Evolutionary conservation across 345 rosid species (phyloP).

Genomic region (Heritiera fomes): DNA sequence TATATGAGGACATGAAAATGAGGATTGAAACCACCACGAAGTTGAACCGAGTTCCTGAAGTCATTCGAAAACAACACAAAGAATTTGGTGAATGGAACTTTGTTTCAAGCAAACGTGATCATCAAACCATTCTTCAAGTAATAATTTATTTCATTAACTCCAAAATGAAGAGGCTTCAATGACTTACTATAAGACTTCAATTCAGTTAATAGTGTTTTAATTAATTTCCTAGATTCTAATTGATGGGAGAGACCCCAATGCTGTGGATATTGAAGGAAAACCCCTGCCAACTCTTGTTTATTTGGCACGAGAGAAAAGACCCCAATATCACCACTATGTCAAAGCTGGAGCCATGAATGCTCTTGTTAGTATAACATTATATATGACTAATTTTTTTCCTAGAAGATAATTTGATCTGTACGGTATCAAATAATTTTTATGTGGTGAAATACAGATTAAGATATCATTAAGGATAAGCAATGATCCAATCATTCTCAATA

Average conservation of each 20-base stretch:
- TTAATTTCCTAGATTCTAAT: neutral
- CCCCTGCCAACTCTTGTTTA: neutral
- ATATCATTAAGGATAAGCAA: neutral
- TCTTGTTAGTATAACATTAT: neutral
- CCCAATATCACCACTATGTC: neutral
- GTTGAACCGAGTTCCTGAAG: neutral
- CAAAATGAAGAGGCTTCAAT: neutral
- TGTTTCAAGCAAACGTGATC: neutral
- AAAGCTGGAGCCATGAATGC: slow-evolving; percentile 27
- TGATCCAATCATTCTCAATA: neutral
- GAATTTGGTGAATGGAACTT: slow-evolving; percentile 11
- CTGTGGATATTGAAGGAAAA: neutral
- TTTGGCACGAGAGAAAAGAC: neutral
- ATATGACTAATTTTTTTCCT: no score
- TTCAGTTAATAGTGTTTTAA: neutral
- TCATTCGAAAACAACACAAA: neutral
- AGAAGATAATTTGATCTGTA: neutral
- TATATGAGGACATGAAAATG: neutral
- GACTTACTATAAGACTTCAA: neutral
- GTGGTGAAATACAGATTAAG: neutral
- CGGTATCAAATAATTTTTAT: neutral
- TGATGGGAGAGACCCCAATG: neutral
- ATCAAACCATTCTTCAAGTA: slow-evolving; percentile 9
- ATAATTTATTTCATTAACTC: neutral
- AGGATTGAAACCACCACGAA: neutral